A percentile compares a stretch with the other conserved stretches of the same genome.
Conservation (phyloP, 768 basidiomycete species). For the Rickenella mellea region DNA sequence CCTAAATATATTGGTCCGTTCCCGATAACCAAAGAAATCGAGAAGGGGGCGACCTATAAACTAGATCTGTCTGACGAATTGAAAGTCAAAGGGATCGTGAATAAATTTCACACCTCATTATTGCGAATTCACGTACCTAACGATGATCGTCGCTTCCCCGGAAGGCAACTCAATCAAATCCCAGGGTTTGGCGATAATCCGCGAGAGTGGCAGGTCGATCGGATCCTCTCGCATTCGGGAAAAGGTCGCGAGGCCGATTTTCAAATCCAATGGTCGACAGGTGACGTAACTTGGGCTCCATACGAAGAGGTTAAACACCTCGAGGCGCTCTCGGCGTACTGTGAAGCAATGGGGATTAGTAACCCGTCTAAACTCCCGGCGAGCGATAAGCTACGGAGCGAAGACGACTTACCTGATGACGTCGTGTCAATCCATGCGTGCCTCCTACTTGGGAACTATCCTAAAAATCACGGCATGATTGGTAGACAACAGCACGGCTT, state of each 20-base stretch:
- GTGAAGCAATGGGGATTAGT: constrained; percentile 22
- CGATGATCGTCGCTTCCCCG: constrained; percentile 22
- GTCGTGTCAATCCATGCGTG: no score
- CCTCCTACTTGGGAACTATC: no score
- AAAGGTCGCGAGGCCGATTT: constrained; percentile 16
- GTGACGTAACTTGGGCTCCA: constrained; percentile 25
- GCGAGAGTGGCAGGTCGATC: constrained; percentile 18
- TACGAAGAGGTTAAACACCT: constrained; percentile 15
- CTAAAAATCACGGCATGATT: no score
- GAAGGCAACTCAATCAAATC: constrained; percentile 16
- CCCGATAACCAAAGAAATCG: constrained; percentile 10
- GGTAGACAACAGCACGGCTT: no score
- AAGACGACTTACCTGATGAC: no score
- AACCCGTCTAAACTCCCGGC: no score
- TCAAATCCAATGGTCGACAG: constrained; percentile 23
- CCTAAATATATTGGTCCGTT: constrained; percentile 28
- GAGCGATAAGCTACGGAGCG: no score
- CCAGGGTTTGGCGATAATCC: constrained; percentile 12
- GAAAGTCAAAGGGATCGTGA: constrained; percentile 16
- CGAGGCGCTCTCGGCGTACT: constrained; percentile 16
- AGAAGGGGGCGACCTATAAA: constrained; percentile 11
- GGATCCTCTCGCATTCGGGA: constrained; percentile 17
- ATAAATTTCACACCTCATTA: constrained; percentile 22
- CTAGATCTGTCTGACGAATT: constrained; percentile 20
- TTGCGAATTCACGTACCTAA: constrained; percentile 23